Evolutionary conservation across 2,329 filamentous ascomycete species (phyloP).

Genomic region (Neonectria hederae): DNA sequence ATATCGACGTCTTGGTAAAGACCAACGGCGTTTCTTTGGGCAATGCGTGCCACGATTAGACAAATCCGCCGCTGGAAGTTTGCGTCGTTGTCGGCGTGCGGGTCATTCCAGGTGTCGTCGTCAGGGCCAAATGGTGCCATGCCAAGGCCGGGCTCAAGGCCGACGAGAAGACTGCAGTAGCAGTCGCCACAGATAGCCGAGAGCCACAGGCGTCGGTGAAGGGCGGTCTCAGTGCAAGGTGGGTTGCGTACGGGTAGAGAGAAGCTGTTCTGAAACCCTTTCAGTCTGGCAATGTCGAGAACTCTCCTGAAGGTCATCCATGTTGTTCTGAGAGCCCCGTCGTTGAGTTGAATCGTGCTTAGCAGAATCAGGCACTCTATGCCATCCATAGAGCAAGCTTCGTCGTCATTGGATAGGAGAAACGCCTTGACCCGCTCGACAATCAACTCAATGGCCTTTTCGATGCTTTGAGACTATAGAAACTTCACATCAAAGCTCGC

Average conservation of each 20-base stretch:
- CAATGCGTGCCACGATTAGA: slow-evolving; percentile 19
- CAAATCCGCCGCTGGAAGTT: slow-evolving; percentile 24
- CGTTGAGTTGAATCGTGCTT: slow-evolving; percentile 19
- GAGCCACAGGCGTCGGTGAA: slow-evolving; percentile 25
- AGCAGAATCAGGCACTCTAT: slow-evolving; percentile 26
- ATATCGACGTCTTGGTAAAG: slow-evolving; percentile 7
- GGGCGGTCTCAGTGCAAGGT: not conserved
- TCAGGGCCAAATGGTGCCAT: slow-evolving; percentile 20
- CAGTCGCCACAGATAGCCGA: slow-evolving; percentile 23
- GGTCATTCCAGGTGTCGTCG: slow-evolving; percentile 19
- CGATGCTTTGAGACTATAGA: slow-evolving; percentile 14
- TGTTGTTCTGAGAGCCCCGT: slow-evolving; percentile 18
- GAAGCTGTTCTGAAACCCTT: slow-evolving; percentile 24
- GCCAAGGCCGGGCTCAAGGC: slow-evolving; percentile 22
- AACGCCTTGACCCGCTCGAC: slow-evolving; percentile 21
- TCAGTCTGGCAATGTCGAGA: slow-evolving; percentile 20
- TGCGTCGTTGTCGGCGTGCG: slow-evolving; percentile 14
- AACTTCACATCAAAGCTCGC: slow-evolving; percentile 13
- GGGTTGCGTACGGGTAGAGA: slow-evolving; percentile 18
- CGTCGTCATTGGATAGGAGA: slow-evolving; percentile 18
- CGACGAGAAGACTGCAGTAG: slow-evolving; percentile 28
- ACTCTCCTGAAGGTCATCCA: slow-evolving; percentile 24
- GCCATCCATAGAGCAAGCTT: slow-evolving; percentile 16
- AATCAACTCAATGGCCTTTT: slow-evolving; percentile 10
- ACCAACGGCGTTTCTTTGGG: slow-evolving; percentile 23